Evolutionary conservation across 73 alveolate genomes (phyloP).

Genomic region (Stentor roeselii): DNA sequence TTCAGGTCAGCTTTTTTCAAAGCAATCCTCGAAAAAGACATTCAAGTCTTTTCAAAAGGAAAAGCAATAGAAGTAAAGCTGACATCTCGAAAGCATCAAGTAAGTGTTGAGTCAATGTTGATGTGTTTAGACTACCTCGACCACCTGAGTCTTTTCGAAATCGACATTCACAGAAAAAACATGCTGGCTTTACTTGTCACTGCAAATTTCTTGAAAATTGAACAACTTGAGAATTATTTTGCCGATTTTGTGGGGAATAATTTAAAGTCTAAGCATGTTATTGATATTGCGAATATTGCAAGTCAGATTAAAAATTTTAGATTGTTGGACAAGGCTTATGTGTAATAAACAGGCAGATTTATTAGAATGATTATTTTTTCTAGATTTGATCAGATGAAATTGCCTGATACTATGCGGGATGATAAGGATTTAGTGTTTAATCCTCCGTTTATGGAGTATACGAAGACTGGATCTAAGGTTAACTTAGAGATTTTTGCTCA

Average conservation of each 20-base stretch:
- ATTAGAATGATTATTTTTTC: background rate
- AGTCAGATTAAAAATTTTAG: background rate
- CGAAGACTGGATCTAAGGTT: background rate
- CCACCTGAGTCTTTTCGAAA: background rate
- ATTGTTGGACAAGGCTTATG: background rate
- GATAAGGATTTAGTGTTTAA: background rate
- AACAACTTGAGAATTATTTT: background rate
- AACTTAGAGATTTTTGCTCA: background rate
- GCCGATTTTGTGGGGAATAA: background rate
- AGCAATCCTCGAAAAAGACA: background rate
- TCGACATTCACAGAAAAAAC: slow-evolving; percentile 6
- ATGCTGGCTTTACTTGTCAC: slow-evolving; percentile 15
- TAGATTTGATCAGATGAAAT: slow-evolving; percentile 4
- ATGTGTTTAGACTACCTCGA: slow-evolving; percentile 9
- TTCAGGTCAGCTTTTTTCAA: background rate
- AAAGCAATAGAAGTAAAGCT: slow-evolving; percentile 23
- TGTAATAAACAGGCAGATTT: background rate
- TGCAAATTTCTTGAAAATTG: background rate
- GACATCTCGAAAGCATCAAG: slow-evolving; percentile 22
- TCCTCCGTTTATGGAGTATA: background rate
- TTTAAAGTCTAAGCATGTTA: background rate
- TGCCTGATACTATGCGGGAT: background rate
- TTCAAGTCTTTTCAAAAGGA: background rate
- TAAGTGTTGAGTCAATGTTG: background rate
- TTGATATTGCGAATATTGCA: background rate